Base-by-base conservation (phyloP, 1,139 yeast genomes). In the Kurtzmaniella quercitrusa region DNA sequence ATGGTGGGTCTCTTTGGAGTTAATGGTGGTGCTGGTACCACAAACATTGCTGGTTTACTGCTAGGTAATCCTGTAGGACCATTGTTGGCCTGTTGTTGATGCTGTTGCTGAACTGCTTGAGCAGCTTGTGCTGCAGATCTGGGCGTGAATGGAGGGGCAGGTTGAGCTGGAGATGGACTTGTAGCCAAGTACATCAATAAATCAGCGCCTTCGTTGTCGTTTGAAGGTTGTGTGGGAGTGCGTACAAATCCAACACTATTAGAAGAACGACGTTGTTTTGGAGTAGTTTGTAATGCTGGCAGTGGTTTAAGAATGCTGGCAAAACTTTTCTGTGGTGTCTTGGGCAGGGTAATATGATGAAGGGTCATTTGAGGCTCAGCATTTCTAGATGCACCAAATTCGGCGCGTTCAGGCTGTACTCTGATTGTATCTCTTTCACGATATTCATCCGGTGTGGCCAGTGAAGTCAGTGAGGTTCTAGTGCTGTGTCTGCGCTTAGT, bases 171-270 rank as follows among this genome's bases (percentile, higher is more conserved):
- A 0, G 93, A 84, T 1, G 96, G 96, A 2, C 95, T 85, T 3
- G 94, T 85, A 3, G 95, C 95, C 53, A 88, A 70, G 59, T 79
- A 88, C 80, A 88, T 77, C 47, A 88, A 71, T 48, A 88, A 65
- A 57, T 85, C 94, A 1, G 95, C 96, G 5, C 95, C 96, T 59
- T 84, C 89, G 42, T 83, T 87, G 46, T 78, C 82, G 44, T 74
- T 63, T 2, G 46, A 36, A 12, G 49, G 46, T 48, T 67, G 71
- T 1, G 72, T 68, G 2, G 77, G 76, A 3, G 76, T 71, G 37
- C 59, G 61, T 40, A 33, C 45, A 7, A 39, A 34, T 11, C 30
- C 28, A 15, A 65, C 43, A 49, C 33, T 38, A 34, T 33, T 39
- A 17, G 46, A 38, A 42, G 42, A 41, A 51, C 36, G 35, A 53